Base-by-base conservation (phyloP, 2,329 filamentous ascomycete genomes). In the Arthrobotrys conoides region DNA sequence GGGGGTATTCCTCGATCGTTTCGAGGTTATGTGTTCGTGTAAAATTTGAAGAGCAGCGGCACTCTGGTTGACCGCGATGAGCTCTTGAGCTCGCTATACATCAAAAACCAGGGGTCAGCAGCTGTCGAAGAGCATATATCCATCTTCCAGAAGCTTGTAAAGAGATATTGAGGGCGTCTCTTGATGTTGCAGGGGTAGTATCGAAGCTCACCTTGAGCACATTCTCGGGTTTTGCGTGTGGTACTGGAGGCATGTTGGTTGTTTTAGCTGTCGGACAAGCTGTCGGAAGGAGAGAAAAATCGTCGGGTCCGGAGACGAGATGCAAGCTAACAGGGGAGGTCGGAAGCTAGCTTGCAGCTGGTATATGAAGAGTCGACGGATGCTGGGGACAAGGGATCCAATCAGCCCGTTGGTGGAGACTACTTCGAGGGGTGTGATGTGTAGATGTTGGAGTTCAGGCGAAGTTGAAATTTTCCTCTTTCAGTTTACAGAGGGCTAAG, bases 11-110 rank as follows among this genome's bases (percentile, higher is more conserved):
- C 68, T 93, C 83, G 94, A 97, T 83, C 96, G 90, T 89, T 99
- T 99, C 82, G 93, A 97, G 83, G 94, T 97, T 88, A 98, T 94
- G 91, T 99, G 96, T 89, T 99, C 96, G 88, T 98, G 96, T 80
- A 99, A 92, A 84, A 98, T 91, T 84, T 91, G 94, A 85, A 99
- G 89, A 85, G 96, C 96, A 84, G 96, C 95, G 83, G 93, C 90
- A 82, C 92, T 89, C 90, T 99, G 96, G 85, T 93, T 92, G 84
- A 99, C 96, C 84, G 94, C 96, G 87, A 98, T 97, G 87, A 99
- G 93, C 89, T 99, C 96, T 87, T 98, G 92, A 81, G 96, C 96
- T 86, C 96, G 91, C 90, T 90, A 81, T 81, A 83, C 51, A 53
- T 71, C 71, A 75, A 61, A 72, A 22, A 22, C 61, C 67, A 80